Base-by-base conservation (phyloP, 2,329 filamentous ascomycete species). In the Calonectria ilicicola region DNA sequence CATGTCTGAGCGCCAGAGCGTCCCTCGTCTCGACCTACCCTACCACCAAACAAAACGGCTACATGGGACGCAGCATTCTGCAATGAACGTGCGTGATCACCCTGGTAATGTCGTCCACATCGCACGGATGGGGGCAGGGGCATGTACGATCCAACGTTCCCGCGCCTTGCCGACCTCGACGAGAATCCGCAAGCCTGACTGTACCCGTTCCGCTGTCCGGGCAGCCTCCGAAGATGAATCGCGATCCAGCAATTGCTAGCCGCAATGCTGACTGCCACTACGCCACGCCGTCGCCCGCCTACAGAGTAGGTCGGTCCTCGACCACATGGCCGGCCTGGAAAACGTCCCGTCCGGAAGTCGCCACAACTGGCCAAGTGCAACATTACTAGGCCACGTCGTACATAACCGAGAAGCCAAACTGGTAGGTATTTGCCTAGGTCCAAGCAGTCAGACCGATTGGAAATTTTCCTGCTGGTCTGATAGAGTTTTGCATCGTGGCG, bases 401-500 rank as follows among this genome's bases (percentile, higher is more conserved):
- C 47, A 42, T 42, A 53, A 17, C 46, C 63, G 35, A 47, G 38
- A n/a, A 42, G 46, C 47, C 35, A 51, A 56, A 66, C 56, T 47
- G 44, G 49, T 58, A 58, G 21, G 53, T 38, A 58, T 58, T 32
- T 58, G 6, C 53, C 10, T 38, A 14, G 53, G 12, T 17, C 53
- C 53, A 38, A 58, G 53, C n/a, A 58, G 21, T 32, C 32, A 58
- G 53, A n/a, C 32, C n/a, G 17, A 23, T 17, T 38, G 8, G 32
- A 58, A 56, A 35, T 4, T 35, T 35, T 35, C 17, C 47, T 56
- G 67, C 40, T 62, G 56, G 29, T 49, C 27, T 60, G 47, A 51
- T 63, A 63, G 70, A 38, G 70, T 70, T 70, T 58, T 74, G 29
- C 9, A 44, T 68, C 53, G 65, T 56, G 32, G 62, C 42, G 53